Percentiles rank a stretch among this genome's conserved stretches.
Conservation (phyloP, 2,329 filamentous ascomycete genomes). For the Calonectria pauciramosa region DNA sequence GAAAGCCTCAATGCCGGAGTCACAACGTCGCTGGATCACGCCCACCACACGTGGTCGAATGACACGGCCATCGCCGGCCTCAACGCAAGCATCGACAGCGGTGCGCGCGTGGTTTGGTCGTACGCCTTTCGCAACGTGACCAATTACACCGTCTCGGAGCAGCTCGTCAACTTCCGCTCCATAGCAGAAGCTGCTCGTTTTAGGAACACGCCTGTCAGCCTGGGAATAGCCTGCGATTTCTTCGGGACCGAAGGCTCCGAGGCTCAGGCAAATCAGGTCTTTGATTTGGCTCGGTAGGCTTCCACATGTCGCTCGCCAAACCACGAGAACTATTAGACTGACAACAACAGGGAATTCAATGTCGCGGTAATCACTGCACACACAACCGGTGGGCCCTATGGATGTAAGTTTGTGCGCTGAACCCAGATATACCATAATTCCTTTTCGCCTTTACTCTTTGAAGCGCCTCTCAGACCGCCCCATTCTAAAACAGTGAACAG, state of each 20-base stretch:
- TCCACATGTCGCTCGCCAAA: background rate
- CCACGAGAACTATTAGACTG: background rate
- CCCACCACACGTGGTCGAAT: constrained; percentile 62
- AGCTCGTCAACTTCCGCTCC: constrained; percentile 55
- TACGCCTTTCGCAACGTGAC: constrained; percentile 55
- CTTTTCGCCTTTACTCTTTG: too few species aligned
- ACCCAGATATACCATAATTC: background rate
- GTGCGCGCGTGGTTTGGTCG: constrained; percentile 62
- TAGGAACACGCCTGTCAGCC: constrained; percentile 47
- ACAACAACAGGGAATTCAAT: constrained; percentile 49
- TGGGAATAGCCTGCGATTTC: constrained; percentile 59
- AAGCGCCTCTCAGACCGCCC: background rate
- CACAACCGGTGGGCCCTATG: constrained; percentile 55
- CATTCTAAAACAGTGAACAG: background rate
- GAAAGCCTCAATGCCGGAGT: constrained; percentile 66
- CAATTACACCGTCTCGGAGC: constrained; percentile 51
- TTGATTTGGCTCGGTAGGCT: constrained; percentile 42
- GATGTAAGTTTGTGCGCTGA: background rate
- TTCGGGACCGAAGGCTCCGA: constrained; percentile 46
- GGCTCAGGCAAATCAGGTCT: constrained; percentile 48
- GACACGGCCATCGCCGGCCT: constrained; percentile 59
- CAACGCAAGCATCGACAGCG: constrained; percentile 61
- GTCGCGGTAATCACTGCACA: constrained; percentile 62
- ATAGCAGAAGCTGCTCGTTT: constrained; percentile 48
- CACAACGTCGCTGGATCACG: constrained; percentile 66